These are phyloP conservation scores for Blastocystis sp. DNA, from an alignment of 352 stramenopile genomes.

Conservation along the genomic window DNA sequence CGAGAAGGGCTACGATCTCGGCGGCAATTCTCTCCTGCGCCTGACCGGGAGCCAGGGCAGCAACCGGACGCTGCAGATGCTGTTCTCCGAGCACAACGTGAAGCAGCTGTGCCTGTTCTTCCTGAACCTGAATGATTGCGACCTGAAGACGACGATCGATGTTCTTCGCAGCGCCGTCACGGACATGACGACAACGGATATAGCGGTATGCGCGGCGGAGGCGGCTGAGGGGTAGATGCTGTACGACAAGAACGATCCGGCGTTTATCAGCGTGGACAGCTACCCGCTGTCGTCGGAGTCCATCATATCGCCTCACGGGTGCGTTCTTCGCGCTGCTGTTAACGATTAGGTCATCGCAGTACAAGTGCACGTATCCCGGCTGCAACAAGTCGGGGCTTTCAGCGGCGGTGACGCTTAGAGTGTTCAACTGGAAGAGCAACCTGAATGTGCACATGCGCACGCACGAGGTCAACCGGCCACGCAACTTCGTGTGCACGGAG, in stretches of 20 bases:
- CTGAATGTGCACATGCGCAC: conserved; percentile 65
- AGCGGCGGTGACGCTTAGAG: not conserved
- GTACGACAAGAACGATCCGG: not conserved
- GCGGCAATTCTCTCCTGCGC: not conserved
- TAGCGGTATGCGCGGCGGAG: not conserved
- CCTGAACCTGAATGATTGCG: conserved; percentile 28
- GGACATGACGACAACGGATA: not conserved
- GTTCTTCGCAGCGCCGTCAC: not conserved
- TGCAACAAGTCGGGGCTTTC: conserved; percentile 49
- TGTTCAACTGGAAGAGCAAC: conserved; percentile 72
- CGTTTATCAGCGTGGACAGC: not conserved
- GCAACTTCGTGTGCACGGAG: conserved; percentile 47
- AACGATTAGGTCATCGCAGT: not conserved
- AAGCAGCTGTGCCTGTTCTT: conserved; percentile 16
- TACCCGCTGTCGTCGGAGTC: not conserved
- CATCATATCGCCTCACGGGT: not conserved
- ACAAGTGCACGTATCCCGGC: conserved; percentile 35
- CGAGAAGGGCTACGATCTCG: conserved; percentile 35
- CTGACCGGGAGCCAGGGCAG: not conserved
- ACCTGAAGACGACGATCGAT: conserved; percentile 55
- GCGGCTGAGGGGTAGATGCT: not conserved
- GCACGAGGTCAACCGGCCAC: conserved; percentile 12
- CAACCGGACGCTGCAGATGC: not conserved
- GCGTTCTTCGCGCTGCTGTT: not conserved
- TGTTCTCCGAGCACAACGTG: conserved; percentile 29